Conservation (phyloP, 2,329 filamentous ascomycete species). For the Pseudogymnoascus sp. region DNA sequence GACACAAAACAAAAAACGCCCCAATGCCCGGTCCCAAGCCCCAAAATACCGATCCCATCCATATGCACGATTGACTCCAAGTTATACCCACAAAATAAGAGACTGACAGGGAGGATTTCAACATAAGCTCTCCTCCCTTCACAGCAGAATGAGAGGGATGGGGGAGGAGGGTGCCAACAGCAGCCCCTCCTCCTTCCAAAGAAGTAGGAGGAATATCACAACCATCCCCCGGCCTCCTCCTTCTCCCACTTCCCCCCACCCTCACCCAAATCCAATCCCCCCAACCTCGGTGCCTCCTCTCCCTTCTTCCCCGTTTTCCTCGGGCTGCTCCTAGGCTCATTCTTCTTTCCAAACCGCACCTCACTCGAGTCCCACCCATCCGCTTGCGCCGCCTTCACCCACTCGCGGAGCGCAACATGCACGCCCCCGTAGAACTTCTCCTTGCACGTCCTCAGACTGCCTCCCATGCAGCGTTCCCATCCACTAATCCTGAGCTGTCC, state of each 20-base stretch:
- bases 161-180: too few relatives aligned
- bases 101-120: too few relatives aligned
- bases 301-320: constrained; percentile 36
- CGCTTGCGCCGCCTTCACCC: constrained; percentile 78
- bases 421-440: constrained; percentile 95
- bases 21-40: not conserved
- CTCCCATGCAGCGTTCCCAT: constrained; percentile 84
- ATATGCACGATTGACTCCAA: constrained; percentile 4
- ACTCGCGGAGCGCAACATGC: constrained; percentile 79
- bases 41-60: not conserved
- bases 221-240: constrained; percentile 10
- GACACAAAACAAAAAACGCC: not conserved
- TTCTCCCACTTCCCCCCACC: constrained; percentile 26
- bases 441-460: constrained; percentile 81
- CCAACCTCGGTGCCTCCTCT: constrained; percentile 51
- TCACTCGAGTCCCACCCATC: constrained; percentile 81
- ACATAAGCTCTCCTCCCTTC: too few relatives aligned
- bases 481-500: constrained; percentile 71
- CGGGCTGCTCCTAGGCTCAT: constrained; percentile 37
- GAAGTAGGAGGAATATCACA: too few relatives aligned
- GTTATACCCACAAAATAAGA: not conserved
- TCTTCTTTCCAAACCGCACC: constrained; percentile 65
- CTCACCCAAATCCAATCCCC: constrained; percentile 47
- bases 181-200: not conserved
- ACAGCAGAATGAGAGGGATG: too few relatives aligned